phyloP scores from a whole-genome alignment of 495 filamentous ascomycete genomes.

The Niebla homalea region DNA sequence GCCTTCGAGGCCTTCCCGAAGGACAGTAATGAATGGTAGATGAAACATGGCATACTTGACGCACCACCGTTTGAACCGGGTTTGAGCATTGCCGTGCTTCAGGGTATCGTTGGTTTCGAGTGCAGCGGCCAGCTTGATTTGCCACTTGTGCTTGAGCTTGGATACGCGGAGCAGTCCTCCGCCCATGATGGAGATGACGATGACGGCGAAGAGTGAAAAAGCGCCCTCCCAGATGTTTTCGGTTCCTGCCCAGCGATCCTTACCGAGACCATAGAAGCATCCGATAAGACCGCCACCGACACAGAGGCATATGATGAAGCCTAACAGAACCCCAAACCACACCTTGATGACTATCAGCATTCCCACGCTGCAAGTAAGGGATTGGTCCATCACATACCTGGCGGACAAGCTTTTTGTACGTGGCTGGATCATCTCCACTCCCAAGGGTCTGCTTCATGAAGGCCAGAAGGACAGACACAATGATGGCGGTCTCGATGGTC shows the following conservation, averaged over 20 bases:
- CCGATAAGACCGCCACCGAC: constrained; percentile 66
- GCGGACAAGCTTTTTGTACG: constrained; percentile 54
- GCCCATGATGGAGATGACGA: constrained; percentile 72
- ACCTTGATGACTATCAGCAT: neutral
- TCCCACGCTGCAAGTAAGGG: neutral
- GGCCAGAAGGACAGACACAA: constrained; percentile 69
- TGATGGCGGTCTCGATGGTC: constrained; percentile 64
- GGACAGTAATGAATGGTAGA: constrained; percentile 70
- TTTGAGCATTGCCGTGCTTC: constrained; percentile 14
- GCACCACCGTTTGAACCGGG: constrained; percentile 46
- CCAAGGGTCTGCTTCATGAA: constrained; percentile 70
- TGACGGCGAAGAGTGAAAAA: constrained; percentile 52
- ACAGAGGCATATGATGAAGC: constrained; percentile 51
- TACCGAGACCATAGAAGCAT: constrained; percentile 60
- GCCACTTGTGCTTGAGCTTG: constrained; percentile 80
- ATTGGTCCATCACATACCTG: constrained; percentile 39
- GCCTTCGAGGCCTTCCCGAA: constrained; percentile 71
- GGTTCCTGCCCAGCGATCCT: constrained; percentile 46
- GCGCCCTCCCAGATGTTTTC: constrained; percentile 72
- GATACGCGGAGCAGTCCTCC: constrained; percentile 66
- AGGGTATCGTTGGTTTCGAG: constrained; percentile 39
- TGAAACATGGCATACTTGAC: constrained; percentile 75
- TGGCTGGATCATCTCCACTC: constrained; percentile 36
- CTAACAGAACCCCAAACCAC: constrained; percentile 53
- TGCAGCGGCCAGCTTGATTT: constrained; percentile 55